phyloP scores from a whole-genome alignment of 495 filamentous ascomycete genomes.

The Daldinia bambusicola region DNA sequence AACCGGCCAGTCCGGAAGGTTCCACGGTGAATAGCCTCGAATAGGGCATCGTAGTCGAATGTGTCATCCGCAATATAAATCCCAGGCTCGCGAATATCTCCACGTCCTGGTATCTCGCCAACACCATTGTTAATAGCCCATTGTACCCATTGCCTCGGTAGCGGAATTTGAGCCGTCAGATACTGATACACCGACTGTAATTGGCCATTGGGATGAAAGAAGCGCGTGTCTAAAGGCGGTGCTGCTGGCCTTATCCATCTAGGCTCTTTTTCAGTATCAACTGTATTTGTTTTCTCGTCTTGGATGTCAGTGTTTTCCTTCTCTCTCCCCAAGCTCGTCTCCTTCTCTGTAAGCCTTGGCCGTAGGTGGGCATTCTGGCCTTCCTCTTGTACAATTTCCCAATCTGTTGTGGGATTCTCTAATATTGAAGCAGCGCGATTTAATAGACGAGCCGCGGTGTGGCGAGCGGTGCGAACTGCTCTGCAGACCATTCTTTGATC shows the following conservation, averaged over 20 bases:
- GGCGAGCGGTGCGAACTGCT: slow-evolving; percentile 2
- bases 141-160: slow-evolving; percentile 25
- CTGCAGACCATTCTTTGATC: slow-evolving; percentile 2
- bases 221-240: slow-evolving; percentile 30
- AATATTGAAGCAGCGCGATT: background rate
- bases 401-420: background rate
- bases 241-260: slow-evolving; percentile 9
- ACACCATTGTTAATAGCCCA: slow-evolving; percentile 29
- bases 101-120: slow-evolving; percentile 18
- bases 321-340: background rate
- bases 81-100: slow-evolving; percentile 22
- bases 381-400: background rate
- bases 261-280: background rate
- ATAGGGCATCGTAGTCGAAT: slow-evolving; percentile 27
- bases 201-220: slow-evolving; percentile 37
- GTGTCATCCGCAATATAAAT: slow-evolving; percentile 29
- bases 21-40: slow-evolving; percentile 22
- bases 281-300: background rate
- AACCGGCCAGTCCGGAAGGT: slow-evolving; percentile 19
- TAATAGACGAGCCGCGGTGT: background rate
- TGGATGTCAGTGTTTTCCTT: background rate
- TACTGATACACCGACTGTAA: slow-evolving; percentile 30
- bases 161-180: slow-evolving; percentile 34
- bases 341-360: background rate
- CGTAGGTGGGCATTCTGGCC: background rate